Evolutionary conservation across 768 basidiomycete species (phyloP).

Genomic region (Lentinula sp.): DNA sequence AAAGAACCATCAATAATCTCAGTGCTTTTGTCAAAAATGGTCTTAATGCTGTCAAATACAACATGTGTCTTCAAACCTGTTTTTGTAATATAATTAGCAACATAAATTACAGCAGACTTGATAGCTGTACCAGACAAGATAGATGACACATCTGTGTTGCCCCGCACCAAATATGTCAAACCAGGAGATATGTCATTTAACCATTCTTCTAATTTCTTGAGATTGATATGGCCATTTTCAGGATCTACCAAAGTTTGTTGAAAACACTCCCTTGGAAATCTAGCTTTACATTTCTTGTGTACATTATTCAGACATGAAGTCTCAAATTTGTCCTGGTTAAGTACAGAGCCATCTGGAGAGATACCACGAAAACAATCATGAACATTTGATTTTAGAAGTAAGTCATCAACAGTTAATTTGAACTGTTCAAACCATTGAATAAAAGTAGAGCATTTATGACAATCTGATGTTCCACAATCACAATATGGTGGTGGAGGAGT

Average conservation of each 20-base stretch:
- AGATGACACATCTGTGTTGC: constrained; percentile 33
- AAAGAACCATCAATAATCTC: constrained; percentile 15
- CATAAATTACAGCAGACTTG: constrained; percentile 30
- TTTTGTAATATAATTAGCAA: constrained; percentile 41
- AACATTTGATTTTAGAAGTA: constrained; percentile 22
- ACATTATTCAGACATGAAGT: constrained; percentile 21
- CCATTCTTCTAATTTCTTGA: constrained; percentile 27
- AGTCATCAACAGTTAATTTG: constrained; percentile 20
- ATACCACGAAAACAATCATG: constrained; percentile 17
- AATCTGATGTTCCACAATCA: not conserved
- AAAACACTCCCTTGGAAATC: constrained; percentile 26
- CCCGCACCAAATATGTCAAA: constrained; percentile 26
- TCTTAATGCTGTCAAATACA: constrained; percentile 5
- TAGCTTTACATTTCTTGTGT: constrained; percentile 23
- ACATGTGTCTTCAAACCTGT: constrained; percentile 26
- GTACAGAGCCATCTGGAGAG: constrained; percentile 10
- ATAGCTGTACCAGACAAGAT: constrained; percentile 33
- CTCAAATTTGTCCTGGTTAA: constrained; percentile 1
- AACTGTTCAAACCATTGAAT: not conserved
- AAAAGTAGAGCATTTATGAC: constrained; percentile 13
- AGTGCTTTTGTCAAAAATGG: constrained; percentile 18
- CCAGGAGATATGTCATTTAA: constrained; percentile 27
- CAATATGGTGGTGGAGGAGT: constrained; percentile 12
- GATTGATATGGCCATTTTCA: constrained; percentile 19
- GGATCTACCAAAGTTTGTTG: constrained; percentile 18